These are phyloP conservation scores for Agaricus bisporus DNA, from an alignment of 768 basidiomycete genomes.

Conservation along the genomic window DNA sequence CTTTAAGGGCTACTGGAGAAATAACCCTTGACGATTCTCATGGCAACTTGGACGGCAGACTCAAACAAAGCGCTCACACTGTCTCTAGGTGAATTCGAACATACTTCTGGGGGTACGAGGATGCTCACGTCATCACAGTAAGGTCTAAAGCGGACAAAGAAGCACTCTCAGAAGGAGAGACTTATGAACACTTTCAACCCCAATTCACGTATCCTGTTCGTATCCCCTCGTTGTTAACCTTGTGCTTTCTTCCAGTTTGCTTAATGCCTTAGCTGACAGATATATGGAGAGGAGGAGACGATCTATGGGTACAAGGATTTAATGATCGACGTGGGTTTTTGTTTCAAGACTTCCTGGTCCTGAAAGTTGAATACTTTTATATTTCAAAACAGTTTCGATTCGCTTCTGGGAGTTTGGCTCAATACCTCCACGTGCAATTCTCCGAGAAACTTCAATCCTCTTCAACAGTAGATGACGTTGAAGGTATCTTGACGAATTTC, in stretches of 20 bases:
- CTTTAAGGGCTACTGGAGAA: not conserved
- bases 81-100: constrained; percentile 54
- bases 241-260: not conserved
- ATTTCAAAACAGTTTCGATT: constrained; percentile 57
- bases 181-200: constrained; percentile 70
- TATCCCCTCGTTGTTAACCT: not conserved
- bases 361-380: not conserved
- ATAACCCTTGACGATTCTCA: constrained; percentile 10
- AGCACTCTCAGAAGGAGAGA: constrained; percentile 47
- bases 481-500: constrained; percentile 66
- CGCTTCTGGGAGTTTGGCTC: constrained; percentile 80
- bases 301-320: constrained; percentile 91
- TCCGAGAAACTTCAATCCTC: constrained; percentile 58
- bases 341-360: not conserved
- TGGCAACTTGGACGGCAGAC: constrained; percentile 72
- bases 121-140: constrained; percentile 34
- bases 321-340: constrained; percentile 63
- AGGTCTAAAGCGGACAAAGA: constrained; percentile 65
- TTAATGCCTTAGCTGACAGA: constrained; percentile 38
- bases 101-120: not conserved
- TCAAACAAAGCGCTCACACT: constrained; percentile 74
- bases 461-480: constrained; percentile 82
- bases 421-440: constrained; percentile 67
- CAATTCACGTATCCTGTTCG: constrained; percentile 90
- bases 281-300: constrained; percentile 94